Conservation (phyloP, 768 basidiomycete species). For the Hericium erinaceus region DNA sequence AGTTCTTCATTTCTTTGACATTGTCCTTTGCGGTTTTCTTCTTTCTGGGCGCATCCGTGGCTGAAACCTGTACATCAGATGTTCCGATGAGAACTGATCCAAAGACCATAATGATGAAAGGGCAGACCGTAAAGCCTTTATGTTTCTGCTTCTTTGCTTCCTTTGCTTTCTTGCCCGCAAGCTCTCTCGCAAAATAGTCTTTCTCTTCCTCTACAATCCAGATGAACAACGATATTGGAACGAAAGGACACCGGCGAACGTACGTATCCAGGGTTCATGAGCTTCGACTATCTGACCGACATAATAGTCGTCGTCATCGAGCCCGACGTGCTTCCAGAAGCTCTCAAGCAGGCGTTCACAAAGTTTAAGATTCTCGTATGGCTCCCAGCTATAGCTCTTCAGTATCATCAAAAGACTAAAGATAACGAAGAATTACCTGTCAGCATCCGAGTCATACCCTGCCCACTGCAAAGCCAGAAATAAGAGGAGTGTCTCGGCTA, state of each 20-base stretch:
- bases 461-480: slow-evolving; percentile 45
- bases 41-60: not conserved
- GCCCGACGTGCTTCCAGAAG: slow-evolving; percentile 49
- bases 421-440: slow-evolving; percentile 35
- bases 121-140: not conserved
- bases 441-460: slow-evolving; percentile 44
- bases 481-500: not conserved
- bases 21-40: not conserved
- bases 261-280: slow-evolving; percentile 50
- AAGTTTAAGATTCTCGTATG: slow-evolving; percentile 43
- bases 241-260: not conserved
- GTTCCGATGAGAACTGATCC: not conserved
- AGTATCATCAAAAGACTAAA: not conserved
- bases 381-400: slow-evolving; percentile 54
- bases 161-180: not conserved
- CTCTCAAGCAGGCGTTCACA: slow-evolving; percentile 52
- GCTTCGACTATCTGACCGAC: slow-evolving; percentile 38
- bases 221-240: not conserved
- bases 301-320: slow-evolving; percentile 45
- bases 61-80: not conserved
- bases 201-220: not conserved
- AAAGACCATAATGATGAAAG: not conserved
- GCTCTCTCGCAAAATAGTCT: not conserved
- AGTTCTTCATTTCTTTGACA: not conserved
- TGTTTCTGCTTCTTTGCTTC: not conserved